phyloP scores from a whole-genome alignment of 2,329 filamentous ascomycete species.

The Colletotrichum acutatum region DNA sequence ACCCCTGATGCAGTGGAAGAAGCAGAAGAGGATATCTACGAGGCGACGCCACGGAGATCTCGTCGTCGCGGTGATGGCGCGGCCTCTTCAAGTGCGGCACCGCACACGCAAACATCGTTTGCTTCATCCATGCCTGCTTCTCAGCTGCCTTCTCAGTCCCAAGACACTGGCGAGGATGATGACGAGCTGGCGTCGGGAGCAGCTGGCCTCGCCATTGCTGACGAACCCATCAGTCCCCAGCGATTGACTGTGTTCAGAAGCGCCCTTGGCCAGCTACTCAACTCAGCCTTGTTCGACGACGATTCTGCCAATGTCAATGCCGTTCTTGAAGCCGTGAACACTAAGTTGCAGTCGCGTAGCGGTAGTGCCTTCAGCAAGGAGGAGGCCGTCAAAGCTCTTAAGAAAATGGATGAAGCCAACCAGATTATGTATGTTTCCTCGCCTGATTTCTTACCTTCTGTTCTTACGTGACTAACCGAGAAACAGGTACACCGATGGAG shows the following conservation, averaged over 20 bases:
- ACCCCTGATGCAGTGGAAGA: conserved; percentile 51
- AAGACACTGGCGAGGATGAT: conserved; percentile 56
- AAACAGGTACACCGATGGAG: conserved; percentile 67
- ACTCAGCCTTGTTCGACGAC: conserved; percentile 84
- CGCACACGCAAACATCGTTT: conserved; percentile 69
- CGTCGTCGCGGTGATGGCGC: conserved; percentile 45
- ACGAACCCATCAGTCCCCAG: conserved; percentile 65
- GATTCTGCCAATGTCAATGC: conserved; percentile 82
- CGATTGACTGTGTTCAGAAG: conserved; percentile 82
- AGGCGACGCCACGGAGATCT: conserved; percentile 55
- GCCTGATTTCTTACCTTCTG: background rate
- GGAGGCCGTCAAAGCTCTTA: conserved; percentile 82
- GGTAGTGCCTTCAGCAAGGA: conserved; percentile 72
- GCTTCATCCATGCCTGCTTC: conserved; percentile 85
- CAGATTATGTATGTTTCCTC: conserved; percentile 84
- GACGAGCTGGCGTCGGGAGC: conserved; percentile 56
- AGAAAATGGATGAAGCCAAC: conserved; percentile 83
- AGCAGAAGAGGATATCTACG: conserved; percentile 61
- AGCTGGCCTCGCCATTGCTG: conserved; percentile 54
- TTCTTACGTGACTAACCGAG: conserved; percentile 1
- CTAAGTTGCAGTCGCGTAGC: conserved; percentile 64
- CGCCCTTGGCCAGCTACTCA: conserved; percentile 84
- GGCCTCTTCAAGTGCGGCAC: conserved; percentile 50
- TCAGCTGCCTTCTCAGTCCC: conserved; percentile 65
- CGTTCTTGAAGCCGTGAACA: conserved; percentile 84